phyloP scores from a whole-genome alignment of 768 basidiomycete genomes.

The Nevesoporus exiguus region DNA sequence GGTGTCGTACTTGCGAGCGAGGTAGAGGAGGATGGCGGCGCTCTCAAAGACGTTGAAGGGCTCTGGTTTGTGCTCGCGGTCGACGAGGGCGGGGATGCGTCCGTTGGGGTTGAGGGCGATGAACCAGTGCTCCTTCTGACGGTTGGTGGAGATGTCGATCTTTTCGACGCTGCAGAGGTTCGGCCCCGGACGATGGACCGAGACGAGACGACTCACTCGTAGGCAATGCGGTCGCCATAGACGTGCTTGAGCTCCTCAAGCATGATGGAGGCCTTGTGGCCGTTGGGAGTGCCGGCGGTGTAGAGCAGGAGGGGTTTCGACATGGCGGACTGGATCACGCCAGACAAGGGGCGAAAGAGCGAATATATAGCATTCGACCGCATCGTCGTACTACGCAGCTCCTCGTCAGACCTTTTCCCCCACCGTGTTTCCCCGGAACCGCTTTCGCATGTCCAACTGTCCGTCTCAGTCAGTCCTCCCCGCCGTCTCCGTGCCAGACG shows the following conservation, averaged over 20 bases:
- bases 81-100: constrained; percentile 65
- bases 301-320: constrained; percentile 31
- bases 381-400: too few species aligned
- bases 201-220: constrained; percentile 45
- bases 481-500: too few species aligned
- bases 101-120: constrained; percentile 72
- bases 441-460: constrained; percentile 81
- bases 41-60: constrained; percentile 73
- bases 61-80: constrained; percentile 48
- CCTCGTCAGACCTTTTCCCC: too few species aligned
- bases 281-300: constrained; percentile 57
- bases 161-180: constrained; percentile 39
- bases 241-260: constrained; percentile 62
- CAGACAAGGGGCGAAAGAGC: neutral
- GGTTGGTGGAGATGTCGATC: constrained; percentile 58
- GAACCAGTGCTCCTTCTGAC: constrained; percentile 84
- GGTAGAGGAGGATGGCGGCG: constrained; percentile 80
- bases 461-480: too few species aligned
- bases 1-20: constrained; percentile 77
- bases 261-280: constrained; percentile 44
- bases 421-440: constrained; percentile 71
- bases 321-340: constrained; percentile 12
- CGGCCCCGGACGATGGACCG: neutral
- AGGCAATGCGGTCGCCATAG: constrained; percentile 44
- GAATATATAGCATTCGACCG: constrained; percentile 10